phyloP scores from a whole-genome alignment of 768 basidiomycete genomes.

The Tephrocybe sp. region DNA sequence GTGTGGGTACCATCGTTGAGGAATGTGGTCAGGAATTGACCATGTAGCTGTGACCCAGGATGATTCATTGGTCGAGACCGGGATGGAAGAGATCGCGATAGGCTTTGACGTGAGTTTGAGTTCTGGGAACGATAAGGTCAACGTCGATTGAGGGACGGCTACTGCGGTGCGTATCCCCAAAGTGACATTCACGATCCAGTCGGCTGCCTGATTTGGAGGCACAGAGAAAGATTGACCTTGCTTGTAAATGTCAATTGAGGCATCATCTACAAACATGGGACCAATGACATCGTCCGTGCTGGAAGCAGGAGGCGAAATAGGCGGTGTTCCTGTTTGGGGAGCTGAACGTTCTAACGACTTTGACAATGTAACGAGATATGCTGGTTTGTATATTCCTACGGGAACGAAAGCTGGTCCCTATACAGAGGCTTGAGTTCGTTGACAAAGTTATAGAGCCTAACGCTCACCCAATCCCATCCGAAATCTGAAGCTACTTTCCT shows the following conservation, averaged over 20 bases:
- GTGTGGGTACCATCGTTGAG: slow-evolving; percentile 54
- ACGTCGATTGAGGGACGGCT: slow-evolving; percentile 29
- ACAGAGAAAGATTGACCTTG: slow-evolving; percentile 45
- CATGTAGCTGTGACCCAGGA: too few relatives aligned
- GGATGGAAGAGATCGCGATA: slow-evolving; percentile 24
- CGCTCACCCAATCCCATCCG: slow-evolving; percentile 60
- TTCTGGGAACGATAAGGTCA: slow-evolving; percentile 48
- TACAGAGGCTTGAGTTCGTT: not conserved
- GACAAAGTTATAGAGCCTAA: not conserved
- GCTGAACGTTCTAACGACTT: slow-evolving; percentile 20
- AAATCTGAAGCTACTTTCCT: slow-evolving; percentile 56
- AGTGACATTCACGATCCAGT: slow-evolving; percentile 58
- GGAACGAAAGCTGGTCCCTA: slow-evolving; percentile 61
- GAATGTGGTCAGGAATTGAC: slow-evolving; percentile 41
- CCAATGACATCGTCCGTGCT: slow-evolving; percentile 18
- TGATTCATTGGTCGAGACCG: slow-evolving; percentile 24
- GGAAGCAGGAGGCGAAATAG: slow-evolving; percentile 20
- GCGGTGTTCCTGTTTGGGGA: slow-evolving; percentile 20
- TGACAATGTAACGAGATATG: slow-evolving; percentile 45
- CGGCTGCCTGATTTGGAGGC: slow-evolving; percentile 43
- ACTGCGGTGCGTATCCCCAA: slow-evolving; percentile 46
- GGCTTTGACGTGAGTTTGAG: slow-evolving; percentile 38
- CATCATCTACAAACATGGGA: slow-evolving; percentile 49
- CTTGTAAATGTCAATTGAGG: slow-evolving; percentile 56
- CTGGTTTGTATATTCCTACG: slow-evolving; percentile 53